Evolutionary conservation across 2,329 filamentous ascomycete genomes (phyloP).

Genomic region (Aaosphaeria arxii): DNA sequence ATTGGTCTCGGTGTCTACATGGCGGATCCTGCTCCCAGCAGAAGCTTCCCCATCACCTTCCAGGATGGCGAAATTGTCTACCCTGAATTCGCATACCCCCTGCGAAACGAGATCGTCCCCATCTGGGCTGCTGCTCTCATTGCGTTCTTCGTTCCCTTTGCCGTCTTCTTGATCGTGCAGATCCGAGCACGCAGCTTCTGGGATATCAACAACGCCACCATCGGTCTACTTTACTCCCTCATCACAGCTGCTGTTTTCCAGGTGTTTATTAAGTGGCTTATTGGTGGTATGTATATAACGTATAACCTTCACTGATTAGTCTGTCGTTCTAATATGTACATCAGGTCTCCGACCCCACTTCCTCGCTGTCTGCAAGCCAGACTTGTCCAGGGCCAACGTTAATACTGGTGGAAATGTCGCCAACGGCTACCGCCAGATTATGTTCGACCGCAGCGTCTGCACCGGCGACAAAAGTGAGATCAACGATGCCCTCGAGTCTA

Average conservation of each 20-base stretch:
- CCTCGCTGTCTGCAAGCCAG: conserved; percentile 66
- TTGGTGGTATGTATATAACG: conserved; percentile 55
- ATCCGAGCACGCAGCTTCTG: conserved; percentile 56
- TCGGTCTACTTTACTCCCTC: conserved; percentile 68
- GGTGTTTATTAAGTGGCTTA: conserved; percentile 72
- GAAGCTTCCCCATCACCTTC: conserved; percentile 69
- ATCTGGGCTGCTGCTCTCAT: conserved; percentile 69
- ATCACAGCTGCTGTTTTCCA: conserved; percentile 73
- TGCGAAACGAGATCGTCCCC: conserved; percentile 68
- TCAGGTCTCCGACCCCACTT: conserved; percentile 58
- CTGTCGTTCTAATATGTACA: neutral
- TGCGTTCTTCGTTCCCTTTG: conserved; percentile 62
- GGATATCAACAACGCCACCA: conserved; percentile 64
- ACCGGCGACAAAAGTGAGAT: conserved; percentile 64
- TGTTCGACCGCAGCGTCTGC: conserved; percentile 69
- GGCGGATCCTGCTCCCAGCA: conserved; percentile 62
- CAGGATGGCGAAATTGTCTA: conserved; percentile 65
- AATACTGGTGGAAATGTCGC: conserved; percentile 27
- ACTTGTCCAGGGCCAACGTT: conserved; percentile 37
- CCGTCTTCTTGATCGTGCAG: conserved; percentile 63
- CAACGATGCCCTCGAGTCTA: conserved; percentile 67
- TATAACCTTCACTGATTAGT: neutral
- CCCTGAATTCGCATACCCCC: conserved; percentile 68
- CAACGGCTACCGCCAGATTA: conserved; percentile 58
- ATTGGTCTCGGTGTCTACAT: conserved; percentile 67